Conservation (phyloP, 2,329 filamentous ascomycete genomes). For the Fusarium sp. region DNA sequence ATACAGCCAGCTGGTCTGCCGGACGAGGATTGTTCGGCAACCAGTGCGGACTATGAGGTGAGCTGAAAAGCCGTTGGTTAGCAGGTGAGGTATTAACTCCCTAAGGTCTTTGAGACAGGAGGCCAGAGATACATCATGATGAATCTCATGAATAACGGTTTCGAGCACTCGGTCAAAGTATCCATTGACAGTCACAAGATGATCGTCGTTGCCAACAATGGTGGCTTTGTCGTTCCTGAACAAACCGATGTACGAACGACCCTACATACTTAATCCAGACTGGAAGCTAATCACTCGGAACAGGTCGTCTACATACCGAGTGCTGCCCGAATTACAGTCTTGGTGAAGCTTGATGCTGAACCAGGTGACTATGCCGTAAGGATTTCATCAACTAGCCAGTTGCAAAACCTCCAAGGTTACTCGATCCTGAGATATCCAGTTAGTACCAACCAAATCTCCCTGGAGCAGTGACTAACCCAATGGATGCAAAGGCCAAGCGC, state of each 20-base stretch:
- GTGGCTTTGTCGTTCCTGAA: conserved; percentile 10
- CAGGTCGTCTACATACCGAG: conserved; percentile 12
- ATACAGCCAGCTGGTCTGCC: neutral
- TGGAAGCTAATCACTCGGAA: neutral
- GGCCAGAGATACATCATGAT: conserved; percentile 5
- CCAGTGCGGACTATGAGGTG: conserved; percentile 4
- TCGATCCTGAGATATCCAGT: conserved; percentile 6
- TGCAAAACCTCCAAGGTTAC: neutral
- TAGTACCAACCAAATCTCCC: neutral
- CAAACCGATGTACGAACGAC: neutral
- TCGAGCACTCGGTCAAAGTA: conserved; percentile 8
- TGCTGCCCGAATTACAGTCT: neutral
- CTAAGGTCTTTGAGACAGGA: neutral
- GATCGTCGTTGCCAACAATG: conserved; percentile 6
- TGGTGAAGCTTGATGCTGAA: conserved; percentile 1
- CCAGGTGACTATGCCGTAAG: conserved; percentile 2
- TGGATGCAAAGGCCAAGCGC: neutral
- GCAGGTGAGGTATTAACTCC: neutral
- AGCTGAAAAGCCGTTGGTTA: neutral
- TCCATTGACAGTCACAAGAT: conserved; percentile 9
- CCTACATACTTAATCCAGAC: neutral
- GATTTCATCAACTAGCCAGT: neutral
- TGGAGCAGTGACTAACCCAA: neutral
- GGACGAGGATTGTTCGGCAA: neutral
- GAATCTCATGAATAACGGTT: conserved; percentile 11